Percentiles rank a stretch among this genome's conserved stretches.
Conservation (phyloP, 345 rosid genomes). For the Populus euphratica region DNA sequence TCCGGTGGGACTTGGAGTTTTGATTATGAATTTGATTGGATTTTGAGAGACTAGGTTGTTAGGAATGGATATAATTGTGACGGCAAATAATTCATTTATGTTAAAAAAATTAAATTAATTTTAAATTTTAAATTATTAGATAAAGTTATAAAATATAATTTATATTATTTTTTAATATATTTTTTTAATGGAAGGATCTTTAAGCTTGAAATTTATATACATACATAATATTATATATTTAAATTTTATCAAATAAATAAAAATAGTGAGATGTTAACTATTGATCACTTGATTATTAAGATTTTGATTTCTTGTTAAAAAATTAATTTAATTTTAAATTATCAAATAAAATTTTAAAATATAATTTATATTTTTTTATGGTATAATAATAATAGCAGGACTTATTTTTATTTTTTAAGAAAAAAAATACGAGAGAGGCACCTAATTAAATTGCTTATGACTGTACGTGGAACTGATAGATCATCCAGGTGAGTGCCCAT, state of each 20-base stretch:
- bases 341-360: no score
- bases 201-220: accelerated
- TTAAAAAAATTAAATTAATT: accelerated
- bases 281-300: accelerated
- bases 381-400: accelerated
- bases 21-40: background rate
- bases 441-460: no score
- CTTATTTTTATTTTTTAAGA: no score
- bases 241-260: no score
- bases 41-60: background rate
- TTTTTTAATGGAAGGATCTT: accelerated
- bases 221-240: accelerated
- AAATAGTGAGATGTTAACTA: accelerated
- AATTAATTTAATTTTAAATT: no score
- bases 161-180: no score
- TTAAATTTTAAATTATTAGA: accelerated
- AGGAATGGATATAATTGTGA: background rate
- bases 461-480: no score
- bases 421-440: no score
- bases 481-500: background rate
- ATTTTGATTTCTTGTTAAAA: no score
- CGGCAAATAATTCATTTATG: background rate
- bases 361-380: no score
- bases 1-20: background rate
- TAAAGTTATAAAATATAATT: accelerated